Evolutionary conservation across 73 alveolate genomes (phyloP), one percentile per base, ranked within the genome.

Genomic region (Stentor roeselii): DNA sequence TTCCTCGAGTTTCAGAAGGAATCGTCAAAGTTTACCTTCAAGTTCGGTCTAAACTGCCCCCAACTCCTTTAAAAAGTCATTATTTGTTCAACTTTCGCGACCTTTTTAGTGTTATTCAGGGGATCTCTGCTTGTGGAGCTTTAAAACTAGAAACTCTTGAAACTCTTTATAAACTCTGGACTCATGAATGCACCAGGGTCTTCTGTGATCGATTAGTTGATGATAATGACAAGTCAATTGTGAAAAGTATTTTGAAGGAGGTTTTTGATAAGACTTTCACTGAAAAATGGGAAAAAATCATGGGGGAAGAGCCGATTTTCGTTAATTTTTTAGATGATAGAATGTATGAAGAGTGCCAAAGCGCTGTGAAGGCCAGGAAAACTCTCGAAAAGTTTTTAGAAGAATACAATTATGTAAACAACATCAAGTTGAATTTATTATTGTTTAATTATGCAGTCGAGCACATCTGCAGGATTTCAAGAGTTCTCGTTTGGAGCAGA

Each of bases 131-230:
- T 84, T 87, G 77, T 59, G 76, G 74, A 78, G 82, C 86, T 35
- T 75, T 61, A 83, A 76, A 84, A 30, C 87, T 36, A 60, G 3
- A 75, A 32, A 42, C 2, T 75, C 15, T 75, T 38, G 99, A 90
- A 59, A 41, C 89, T 95, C 88, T 93, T 82, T 90, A 94, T 4
- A 93, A 93, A 88, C 92, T 98, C 42, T 98, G 99, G 99, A 83
- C 95, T 31, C 99, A 98, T 91, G 99, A 98, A 94, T 97, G 96
- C 14, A 90, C 96, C 31, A 95, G 99, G 88, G 99, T 97, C 78
- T 98, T 98, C 94, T 92, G 96, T 84, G 99, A 98, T 89, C 94
- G 99, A 83, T 94, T 98, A 78, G 95, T 96, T 75, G 91, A 91
- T 91, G 97, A 93, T 36, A 95, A 90, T 37, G 99, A 98, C 91